phyloP scores from a whole-genome alignment of 805 yeast species.

The Brettanomyces custersianus region DNA sequence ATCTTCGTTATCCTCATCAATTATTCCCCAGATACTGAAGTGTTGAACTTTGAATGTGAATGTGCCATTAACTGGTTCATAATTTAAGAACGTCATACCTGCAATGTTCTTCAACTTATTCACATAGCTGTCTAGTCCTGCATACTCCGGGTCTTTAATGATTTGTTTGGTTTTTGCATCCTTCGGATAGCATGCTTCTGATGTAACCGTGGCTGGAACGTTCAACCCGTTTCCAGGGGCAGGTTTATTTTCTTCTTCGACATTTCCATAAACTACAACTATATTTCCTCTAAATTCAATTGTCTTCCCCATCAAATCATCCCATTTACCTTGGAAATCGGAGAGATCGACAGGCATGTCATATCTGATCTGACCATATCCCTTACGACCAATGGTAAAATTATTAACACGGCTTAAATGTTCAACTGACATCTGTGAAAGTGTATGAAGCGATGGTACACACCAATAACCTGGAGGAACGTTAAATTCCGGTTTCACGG shows the following conservation, averaged over 20 bases:
- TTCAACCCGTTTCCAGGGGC: constrained; percentile 61
- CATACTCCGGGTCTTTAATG: constrained; percentile 3
- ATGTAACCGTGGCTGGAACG: constrained; percentile 65
- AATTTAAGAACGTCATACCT: constrained; percentile 76
- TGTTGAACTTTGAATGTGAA: constrained; percentile 85
- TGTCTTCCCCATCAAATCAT: constrained; percentile 30
- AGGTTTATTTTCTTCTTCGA: constrained; percentile 35
- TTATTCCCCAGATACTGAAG: constrained; percentile 90
- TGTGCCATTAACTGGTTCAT: constrained; percentile 61
- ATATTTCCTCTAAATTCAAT: constrained; percentile 39
- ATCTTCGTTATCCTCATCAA: constrained; percentile 56
- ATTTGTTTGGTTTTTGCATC: constrained; percentile 27
- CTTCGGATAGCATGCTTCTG: constrained; percentile 52
- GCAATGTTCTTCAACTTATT: constrained; percentile 40
- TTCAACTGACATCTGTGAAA: constrained; percentile 33
- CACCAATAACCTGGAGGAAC: constrained; percentile 53
- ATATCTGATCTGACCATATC: constrained; percentile 61
- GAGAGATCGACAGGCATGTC: constrained; percentile 62
- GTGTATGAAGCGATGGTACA: constrained; percentile 49
- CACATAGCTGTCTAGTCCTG: constrained; percentile 38
- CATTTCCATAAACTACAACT: constrained; percentile 57
- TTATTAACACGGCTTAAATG: constrained; percentile 48
- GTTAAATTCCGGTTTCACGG: background rate
- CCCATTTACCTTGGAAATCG: constrained; percentile 34
- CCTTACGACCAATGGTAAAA: constrained; percentile 60